Evolutionary conservation across 1,284 basidiomycete species (phyloP), one percentile per base, ranked within the genome.

Genomic region (Ganoderma sp.): DNA sequence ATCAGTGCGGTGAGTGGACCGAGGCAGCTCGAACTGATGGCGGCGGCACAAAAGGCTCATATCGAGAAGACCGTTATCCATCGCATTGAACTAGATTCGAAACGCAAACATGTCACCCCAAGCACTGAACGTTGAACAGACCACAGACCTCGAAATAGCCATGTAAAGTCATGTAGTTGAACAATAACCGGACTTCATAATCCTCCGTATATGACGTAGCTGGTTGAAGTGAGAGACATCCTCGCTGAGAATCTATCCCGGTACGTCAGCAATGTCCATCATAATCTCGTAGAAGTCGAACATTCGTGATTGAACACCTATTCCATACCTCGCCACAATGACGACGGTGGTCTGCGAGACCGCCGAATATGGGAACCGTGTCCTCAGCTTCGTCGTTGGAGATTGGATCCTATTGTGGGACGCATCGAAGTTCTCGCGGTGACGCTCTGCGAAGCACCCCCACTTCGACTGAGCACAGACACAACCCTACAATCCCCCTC

Each of bases 401-500:
- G n/a, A 4, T 22, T 25, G 19, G 56, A 37, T 19, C 28, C 34
- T 17, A 39, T n/a, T 19, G 9, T 58, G 34, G 56, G 28, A 56
- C 9, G 52, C 28, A 32, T 54, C 52, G 8, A 39, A 39, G 37
- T 10, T 39, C 37, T 32, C 9, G n/a, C 25, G 9, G 10, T 58
- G 56, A 58, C 56, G 37, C 39, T 34, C 34, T 22, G 7, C 56
- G 56, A 39, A 58, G 32, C 56, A 58, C 7, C 17, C 32, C 19
- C 6, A 22, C 56, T 58, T 28, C 32, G 39, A n/a, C 34, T 58
- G 34, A 37, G 19, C 37, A 39, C 9, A n/a, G 34, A 58, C 56
- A 58, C 19, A 58, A 58, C 56, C 56, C 56, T 58, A 58, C 32
- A 39, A 58, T 17, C 3, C 34, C 56, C 37, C 37, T 39, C 37